Evolutionary conservation across 352 stramenopile species (phyloP), one percentile per base, ranked within the genome.

Genomic region (Elongisporangium prolatum): DNA sequence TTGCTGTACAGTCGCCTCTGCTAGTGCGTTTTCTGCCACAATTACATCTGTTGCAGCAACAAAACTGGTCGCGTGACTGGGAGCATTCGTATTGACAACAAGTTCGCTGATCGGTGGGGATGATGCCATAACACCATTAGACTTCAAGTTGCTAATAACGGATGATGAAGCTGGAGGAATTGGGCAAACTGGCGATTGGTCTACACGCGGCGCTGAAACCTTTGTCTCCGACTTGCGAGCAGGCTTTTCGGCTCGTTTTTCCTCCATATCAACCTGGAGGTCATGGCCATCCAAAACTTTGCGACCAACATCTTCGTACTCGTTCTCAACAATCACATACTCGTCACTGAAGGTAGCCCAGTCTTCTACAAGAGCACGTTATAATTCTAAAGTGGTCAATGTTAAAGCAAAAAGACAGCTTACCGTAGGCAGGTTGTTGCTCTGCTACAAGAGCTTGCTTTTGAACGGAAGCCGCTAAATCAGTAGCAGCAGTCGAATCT

Each of bases 261-360:
- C 69, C 44, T 80, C 69, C 11, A 82, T 21, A 44, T 79, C 59
- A 21, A 76, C 65, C 6, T 78, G 76, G 2, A 82, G 48, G 20
- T 85, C 72, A 38, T 82, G 72, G 5, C 77, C 71, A 50, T 89
- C 74, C 16, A 92, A 60, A 28, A 92, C 69, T 52, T 89, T 83
- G 3, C 82, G 75, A 3, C 82, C 82, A 10, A 92, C 68, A 51
- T 90, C 82, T 64, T 92, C 82, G 54, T 90, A 92, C 60, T 92
- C 80, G 37, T 77, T 88, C 57, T 92, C 82, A 18, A 92, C 82
- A 59, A 92, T 89, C 37, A 92, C 82, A 48, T 92, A 92, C 50
- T 91, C 81, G 52, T 92, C 82, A 48, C 82, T 92, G 52, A 83
- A 85, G 0, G 73, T 80, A 37, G 74, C 74, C 80, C 76, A 91